These are phyloP conservation scores for Lasiodiplodia sp. DNA, from an alignment of 2,329 filamentous ascomycete genomes.

Conservation along the genomic window DNA sequence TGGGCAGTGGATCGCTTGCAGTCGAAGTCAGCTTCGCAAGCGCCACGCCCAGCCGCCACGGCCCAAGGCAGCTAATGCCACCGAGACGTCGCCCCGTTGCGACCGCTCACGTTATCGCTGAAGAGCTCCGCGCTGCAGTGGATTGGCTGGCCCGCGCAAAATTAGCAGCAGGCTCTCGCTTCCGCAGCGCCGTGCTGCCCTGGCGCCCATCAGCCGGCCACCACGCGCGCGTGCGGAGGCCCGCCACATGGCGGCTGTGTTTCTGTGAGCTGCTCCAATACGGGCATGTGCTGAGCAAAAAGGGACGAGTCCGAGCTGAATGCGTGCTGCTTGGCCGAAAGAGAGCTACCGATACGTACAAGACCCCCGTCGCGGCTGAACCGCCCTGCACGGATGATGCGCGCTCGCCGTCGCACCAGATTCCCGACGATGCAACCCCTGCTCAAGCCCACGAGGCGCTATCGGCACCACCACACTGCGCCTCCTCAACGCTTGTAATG, in stretches of 20 bases:
- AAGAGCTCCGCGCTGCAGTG: constrained; percentile 18
- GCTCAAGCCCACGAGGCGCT: not conserved
- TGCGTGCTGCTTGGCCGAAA: constrained; percentile 23
- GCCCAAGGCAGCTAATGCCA: constrained; percentile 23
- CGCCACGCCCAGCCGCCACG: constrained; percentile 28
- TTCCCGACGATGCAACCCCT: constrained; percentile 16
- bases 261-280: constrained; percentile 24
- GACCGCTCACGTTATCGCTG: constrained; percentile 28
- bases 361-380: constrained; percentile 45
- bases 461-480: constrained; percentile 2
- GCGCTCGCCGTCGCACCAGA: constrained; percentile 37
- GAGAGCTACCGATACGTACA: constrained; percentile 42
- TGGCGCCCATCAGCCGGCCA: constrained; percentile 23
- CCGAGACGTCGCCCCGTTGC: constrained; percentile 20
- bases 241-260: constrained; percentile 24
- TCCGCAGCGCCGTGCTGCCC: constrained; percentile 8
- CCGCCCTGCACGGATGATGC: constrained; percentile 33
- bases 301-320: constrained; percentile 35
- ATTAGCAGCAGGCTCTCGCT: constrained; percentile 30
- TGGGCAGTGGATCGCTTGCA: constrained; percentile 26
- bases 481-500: constrained; percentile 10
- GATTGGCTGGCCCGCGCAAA: constrained; percentile 30
- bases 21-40: constrained; percentile 24
- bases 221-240: constrained; percentile 7
- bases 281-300: constrained; percentile 34